phyloP scores from a whole-genome alignment of 352 stramenopile genomes.

The Globisporangium cystogenes region DNA sequence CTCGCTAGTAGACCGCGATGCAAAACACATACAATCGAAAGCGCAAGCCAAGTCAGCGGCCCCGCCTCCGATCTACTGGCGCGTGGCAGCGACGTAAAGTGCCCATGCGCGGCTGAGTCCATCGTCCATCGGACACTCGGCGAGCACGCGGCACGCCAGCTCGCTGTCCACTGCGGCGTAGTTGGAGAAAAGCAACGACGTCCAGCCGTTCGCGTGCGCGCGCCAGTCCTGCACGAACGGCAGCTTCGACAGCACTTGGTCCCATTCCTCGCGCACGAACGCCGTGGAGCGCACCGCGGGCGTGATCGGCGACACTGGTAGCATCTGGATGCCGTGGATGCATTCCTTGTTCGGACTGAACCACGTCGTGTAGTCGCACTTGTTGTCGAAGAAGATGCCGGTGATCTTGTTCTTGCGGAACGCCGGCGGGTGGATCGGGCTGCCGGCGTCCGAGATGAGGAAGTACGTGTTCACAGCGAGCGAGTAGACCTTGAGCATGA shows the following conservation, averaged over 20 bases:
- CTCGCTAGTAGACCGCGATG: not conserved
- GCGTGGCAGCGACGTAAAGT: constrained; percentile 48
- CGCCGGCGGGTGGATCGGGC: constrained; percentile 32
- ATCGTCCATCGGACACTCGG: constrained; percentile 55
- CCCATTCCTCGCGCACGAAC: constrained; percentile 62
- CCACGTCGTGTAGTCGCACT: constrained; percentile 70
- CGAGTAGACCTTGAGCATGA: constrained; percentile 58
- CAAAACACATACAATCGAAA: not conserved
- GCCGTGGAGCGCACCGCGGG: constrained; percentile 24
- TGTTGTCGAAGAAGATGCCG: constrained; percentile 74
- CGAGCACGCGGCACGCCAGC: constrained; percentile 30
- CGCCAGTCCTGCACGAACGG: constrained; percentile 45
- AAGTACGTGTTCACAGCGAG: constrained; percentile 68
- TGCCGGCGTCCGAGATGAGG: constrained; percentile 36
- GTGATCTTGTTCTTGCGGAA: constrained; percentile 70
- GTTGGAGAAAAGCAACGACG: constrained; percentile 58
- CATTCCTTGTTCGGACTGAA: constrained; percentile 70
- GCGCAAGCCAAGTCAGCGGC: not conserved
- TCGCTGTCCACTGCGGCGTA: constrained; percentile 37
- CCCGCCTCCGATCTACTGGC: not conserved
- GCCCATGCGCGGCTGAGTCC: constrained; percentile 65
- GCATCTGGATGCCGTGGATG: constrained; percentile 78
- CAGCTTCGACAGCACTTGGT: constrained; percentile 48
- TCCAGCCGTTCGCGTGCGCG: constrained; percentile 40
- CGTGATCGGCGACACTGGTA: constrained; percentile 52